Base-by-base conservation (phyloP, 139 green algal genomes). In the Coelastrella sp. region DNA sequence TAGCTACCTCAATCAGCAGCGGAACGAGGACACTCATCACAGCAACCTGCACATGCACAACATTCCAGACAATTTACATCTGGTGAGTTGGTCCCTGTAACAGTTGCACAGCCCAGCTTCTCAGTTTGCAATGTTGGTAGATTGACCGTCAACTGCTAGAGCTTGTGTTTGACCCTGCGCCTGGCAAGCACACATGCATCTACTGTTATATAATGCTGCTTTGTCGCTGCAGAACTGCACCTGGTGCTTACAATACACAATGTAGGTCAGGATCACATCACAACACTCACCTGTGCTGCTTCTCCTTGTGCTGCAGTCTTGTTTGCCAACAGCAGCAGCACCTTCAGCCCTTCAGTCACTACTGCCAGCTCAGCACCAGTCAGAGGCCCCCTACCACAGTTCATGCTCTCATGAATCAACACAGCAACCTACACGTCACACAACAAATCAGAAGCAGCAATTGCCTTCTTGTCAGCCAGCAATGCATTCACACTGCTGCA, bases 321-420 rank as follows among this genome's bases (percentile, higher is more conserved):
- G 17, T 78, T 93, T 25, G 74, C 60, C 15, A 80, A 85, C 73
- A 94, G 67, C 67, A 94, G 86, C 23, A 90, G 85, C 59, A 89
- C 66, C 86, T 93, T 94, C 3, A 94, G 82, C 4, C 40, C 72
- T 81, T 93, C 90, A 4, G 83, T 81, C 35, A 90, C 91, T 53
- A 85, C 75, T 85, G 89, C 60, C n/a, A 78, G 27, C 30, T 43
- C 23, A 32, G 41, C 32, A 45, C 34, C 66, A 17, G 45, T 21
- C 51, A 62, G 23, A 27, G 50, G 75, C 6, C 53, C 69, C 19
- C 35, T 19, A 0, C 50, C 50, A 41, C 13, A 63, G 48, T 23
- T 59, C 13, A 66, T 38, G 13, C 32, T 66, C 32, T 25, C 25
- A 13, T 84, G 78, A 15, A 78, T 32, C 15, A 67, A 50, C 34